Base-by-base conservation (phyloP, 2,329 filamentous ascomycete genomes). In the Neonectria faginata region DNA sequence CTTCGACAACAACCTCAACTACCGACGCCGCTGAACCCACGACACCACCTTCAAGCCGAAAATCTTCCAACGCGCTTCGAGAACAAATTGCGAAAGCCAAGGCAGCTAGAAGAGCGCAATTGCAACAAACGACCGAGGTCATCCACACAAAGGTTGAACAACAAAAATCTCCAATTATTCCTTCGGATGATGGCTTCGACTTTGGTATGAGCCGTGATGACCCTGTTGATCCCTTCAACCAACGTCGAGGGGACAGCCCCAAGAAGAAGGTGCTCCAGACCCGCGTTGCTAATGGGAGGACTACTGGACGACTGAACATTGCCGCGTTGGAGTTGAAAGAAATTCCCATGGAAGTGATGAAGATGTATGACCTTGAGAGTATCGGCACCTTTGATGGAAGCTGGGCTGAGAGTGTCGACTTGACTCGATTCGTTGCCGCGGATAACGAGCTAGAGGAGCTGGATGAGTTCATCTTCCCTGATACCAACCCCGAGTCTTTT, bases 81-180 rank as follows among this genome's bases (percentile, higher is more conserved):
- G 93, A 97, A 56, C 94, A 96, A 58, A 97, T 98, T 67, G 93
- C 94, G 41, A 95, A 94, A 72, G 95, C 96, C 1, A 97, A 95
- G 75, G 94, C 94, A 2, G 92, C 93, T 2, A 91, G 88, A 61
- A 87, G 89, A 66, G 89, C 87, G 11, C 81, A 82, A 3, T 75
- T 79, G 36, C 79, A 76, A 48, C 79, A 81, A 50, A 68, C 72
- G 8, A 69, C 78, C 8, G 72, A 65, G 3, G 64, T 52, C 9
- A 64, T 52, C 9, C 57, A 66, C 31, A 1, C 57, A 16, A 48
- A 42, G 8, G 11, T 42, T 9, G 39, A 69, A 3, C 45, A 33
- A 4, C 50, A 68, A 5, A 70, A 75, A 39, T 52, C 78, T 0
- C 77, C 83, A 0, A 79, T 86, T 1, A 72, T 86, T 12, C 81